Conservation (phyloP, 345 rosid species). For the Populus euphratica region DNA sequence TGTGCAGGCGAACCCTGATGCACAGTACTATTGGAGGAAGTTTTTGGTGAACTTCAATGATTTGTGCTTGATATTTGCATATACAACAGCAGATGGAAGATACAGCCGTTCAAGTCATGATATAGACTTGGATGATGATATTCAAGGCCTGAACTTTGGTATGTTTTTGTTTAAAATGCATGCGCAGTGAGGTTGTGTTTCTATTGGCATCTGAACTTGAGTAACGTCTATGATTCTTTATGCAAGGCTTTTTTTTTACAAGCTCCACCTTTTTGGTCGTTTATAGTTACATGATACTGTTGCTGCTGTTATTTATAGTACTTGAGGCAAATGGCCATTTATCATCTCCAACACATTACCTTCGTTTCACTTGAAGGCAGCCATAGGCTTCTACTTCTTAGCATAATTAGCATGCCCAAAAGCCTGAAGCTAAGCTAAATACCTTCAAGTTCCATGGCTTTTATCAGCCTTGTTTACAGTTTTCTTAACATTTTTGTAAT, state of each 20-base stretch:
- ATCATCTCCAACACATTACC: not conserved
- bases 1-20: conserved; percentile 46
- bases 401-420: not conserved
- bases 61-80: conserved; percentile 49
- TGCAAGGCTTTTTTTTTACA: conserved; percentile 1
- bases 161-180: conserved; percentile 9
- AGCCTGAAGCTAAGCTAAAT: too few relatives aligned
- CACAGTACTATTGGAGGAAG: conserved; percentile 33
- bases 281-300: too few relatives aligned
- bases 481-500: not conserved
- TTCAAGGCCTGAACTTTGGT: conserved; percentile 39
- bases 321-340: not conserved
- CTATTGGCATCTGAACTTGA: not conserved
- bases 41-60: conserved; percentile 39
- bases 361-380: not conserved
- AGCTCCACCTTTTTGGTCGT: too few relatives aligned
- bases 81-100: conserved; percentile 55
- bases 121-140: conserved; percentile 47
- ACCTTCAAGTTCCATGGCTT: not conserved
- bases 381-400: not conserved
- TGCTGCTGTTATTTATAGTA: not conserved
- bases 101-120: conserved; percentile 56
- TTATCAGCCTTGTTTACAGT: not conserved
- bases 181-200: not conserved
- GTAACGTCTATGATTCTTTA: not conserved